A percentile compares a stretch with the other conserved stretches of the same genome.
phyloP scores from a whole-genome alignment of 164 flowering plant genomes.

The Platanus orientalis region DNA sequence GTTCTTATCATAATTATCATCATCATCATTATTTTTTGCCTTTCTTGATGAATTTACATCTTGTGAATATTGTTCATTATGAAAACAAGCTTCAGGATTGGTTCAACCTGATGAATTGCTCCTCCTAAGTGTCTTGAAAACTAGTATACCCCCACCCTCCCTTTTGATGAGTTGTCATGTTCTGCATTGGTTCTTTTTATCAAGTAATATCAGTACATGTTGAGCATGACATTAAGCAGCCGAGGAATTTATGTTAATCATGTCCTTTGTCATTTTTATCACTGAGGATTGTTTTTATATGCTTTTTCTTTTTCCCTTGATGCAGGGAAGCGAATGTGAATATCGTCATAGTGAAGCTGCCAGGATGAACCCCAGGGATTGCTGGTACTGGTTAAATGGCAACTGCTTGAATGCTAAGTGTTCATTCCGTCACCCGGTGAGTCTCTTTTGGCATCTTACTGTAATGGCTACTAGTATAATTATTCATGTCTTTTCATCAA shows the following conservation, averaged over 20 bases:
- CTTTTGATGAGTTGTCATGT: too few relatives aligned
- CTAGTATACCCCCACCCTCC: too few relatives aligned
- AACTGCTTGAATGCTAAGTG: slow-evolving; percentile 89
- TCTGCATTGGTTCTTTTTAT: too few relatives aligned
- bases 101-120: too few relatives aligned
- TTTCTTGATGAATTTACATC: too few relatives aligned
- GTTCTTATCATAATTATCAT: too few relatives aligned
- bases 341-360: slow-evolving; percentile 93
- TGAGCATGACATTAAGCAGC: neutral
- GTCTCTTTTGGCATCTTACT: slow-evolving; percentile 16
- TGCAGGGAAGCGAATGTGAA: slow-evolving; percentile 92
- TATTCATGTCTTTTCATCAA: too few relatives aligned
- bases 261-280: too few relatives aligned
- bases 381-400: slow-evolving; percentile 82
- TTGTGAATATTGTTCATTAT: too few relatives aligned
- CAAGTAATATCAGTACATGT: neutral
- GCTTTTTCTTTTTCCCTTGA: neutral
- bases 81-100: too few relatives aligned
- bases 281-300: neutral
- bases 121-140: too few relatives aligned
- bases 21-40: too few relatives aligned
- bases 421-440: slow-evolving; percentile 82
- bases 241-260: neutral
- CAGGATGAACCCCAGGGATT: slow-evolving; percentile 84
- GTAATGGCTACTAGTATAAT: neutral